These are phyloP conservation scores for Bombardia bombarda DNA, from an alignment of 495 filamentous ascomycete genomes.

Conservation along the genomic window DNA sequence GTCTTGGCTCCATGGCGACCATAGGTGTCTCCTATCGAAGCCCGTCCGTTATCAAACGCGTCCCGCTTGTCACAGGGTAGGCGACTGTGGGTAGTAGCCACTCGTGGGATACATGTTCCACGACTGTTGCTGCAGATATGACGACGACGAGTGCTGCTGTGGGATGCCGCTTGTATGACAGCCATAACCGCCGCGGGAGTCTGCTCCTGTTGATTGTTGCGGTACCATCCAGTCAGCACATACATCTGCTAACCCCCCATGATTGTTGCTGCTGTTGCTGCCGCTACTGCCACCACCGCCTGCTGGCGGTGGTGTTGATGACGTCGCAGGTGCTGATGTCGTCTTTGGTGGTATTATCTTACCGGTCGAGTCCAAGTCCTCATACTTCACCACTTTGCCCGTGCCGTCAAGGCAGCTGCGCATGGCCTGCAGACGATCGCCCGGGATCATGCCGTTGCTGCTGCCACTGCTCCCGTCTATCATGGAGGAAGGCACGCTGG, in stretches of 20 bases:
- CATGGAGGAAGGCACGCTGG: conserved; percentile 27
- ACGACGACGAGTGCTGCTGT: conserved; percentile 2
- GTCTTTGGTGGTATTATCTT: background rate
- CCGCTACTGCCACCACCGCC: too few relatives aligned
- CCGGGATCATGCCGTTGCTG: too few relatives aligned
- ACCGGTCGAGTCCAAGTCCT: conserved; percentile 18
- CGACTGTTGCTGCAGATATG: conserved; percentile 14
- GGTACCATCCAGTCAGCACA: conserved; percentile 2
- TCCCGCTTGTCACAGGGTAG: background rate
- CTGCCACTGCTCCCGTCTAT: too few relatives aligned
- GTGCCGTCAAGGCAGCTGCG: conserved; percentile 9
- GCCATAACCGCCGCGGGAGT: conserved; percentile 1
- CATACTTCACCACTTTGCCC: conserved; percentile 12
- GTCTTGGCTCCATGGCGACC: background rate
- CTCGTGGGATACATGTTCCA: conserved; percentile 11
- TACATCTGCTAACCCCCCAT: too few relatives aligned
- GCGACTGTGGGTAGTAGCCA: conserved; percentile 9
- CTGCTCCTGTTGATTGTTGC: background rate
- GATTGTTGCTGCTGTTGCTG: too few relatives aligned
- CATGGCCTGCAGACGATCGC: conserved; percentile 13
- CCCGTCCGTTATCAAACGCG: background rate
- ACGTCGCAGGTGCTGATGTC: too few relatives aligned
- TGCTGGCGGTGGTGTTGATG: too few relatives aligned
- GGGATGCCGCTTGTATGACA: conserved; percentile 4
- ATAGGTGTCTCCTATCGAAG: background rate